Evolutionary conservation across 805 yeast genomes (phyloP), one percentile per base, ranked within the genome.

Genomic region (Zygosaccharomyces pseudorouxii): DNA sequence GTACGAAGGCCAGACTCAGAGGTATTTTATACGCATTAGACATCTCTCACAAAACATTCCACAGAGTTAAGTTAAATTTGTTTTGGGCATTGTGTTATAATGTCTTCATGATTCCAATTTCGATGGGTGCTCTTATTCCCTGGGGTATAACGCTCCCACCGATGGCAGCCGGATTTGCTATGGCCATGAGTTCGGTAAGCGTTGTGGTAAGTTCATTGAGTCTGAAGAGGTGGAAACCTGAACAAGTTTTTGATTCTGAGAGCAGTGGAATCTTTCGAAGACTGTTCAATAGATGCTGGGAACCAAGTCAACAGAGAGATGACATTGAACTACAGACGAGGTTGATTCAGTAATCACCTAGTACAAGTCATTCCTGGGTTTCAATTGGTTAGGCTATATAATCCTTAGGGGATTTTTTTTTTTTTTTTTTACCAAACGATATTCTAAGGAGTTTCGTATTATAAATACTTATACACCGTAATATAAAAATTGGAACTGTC

Each of bases 121-220:
- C 98, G 0, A 92, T 95, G 83, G 97, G 97, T 1, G 77, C 84
- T n/a, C 73, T 92, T 47, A 76, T 82, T 42, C 96, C 95, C 1
- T 81, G 84, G 69, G 83, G 86, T 31, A 73, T 88, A 43, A 78
- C 84, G 46, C 69, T 90, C 56, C 87, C 88, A 45, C 99, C 98
- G 2, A 82, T 88, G 63, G 79, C 88, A 62, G 98, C 98, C 0
- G 89, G 93, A 37, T 78, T 82, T 11, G 86, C 97, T 1, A 93
- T 93, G 98, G 96, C 96, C 0, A 74, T 89, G 58, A 87, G 96
- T 55, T 87, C 96, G 1, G 82, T 89, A 2, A 86, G 95, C 57
- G 98, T 92, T 19, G 90, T 93, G 23, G 58, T 84, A 40, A 86
- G 86, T 53, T 89, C 97, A 0, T 71, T 92, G 51, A 64, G 80